Base-by-base conservation (phyloP, 176 grass and related monocot species). In the Leersia perrieri region DNA sequence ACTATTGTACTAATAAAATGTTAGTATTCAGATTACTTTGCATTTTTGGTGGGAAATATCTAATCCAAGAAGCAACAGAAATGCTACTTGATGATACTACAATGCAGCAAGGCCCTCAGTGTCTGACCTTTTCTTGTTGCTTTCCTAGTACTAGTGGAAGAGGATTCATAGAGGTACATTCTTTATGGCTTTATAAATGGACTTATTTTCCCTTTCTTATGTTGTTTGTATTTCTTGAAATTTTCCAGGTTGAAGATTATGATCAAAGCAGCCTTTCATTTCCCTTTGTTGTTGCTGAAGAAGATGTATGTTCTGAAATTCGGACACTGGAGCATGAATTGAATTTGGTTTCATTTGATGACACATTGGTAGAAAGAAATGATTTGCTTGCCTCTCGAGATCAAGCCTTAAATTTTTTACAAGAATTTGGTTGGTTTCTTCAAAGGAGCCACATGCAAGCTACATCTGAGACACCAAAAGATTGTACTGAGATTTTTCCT, bases 121-220 rank as follows among this genome's bases (percentile, higher is more conserved):
- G 90, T 65, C 32, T 98, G 36, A 88, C 80, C 67, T 95, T 98
- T 64, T 93, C 92, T 60, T 98, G 95, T 88, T 92, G 81, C 18
- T 76, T 98, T 55, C 90, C 92, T 66, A 85, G 65, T 80, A 81
- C 73, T 53, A 89, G 68, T 41, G 95, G 95, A 63, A 85, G 92
- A 89, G 95, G 95, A 78, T 91, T 94, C 61, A 94, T 94, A 82
- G 95, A 98, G 95, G 95, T 94, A 10, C 74, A 34, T 76, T 31
- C 10, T 76, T 64, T 12, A 5, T 31, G 13, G 70, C 15, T 66
- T 60, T 70, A 10, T 69, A 58, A 42, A 9, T 78, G 8, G 66
- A 29, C 32, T 79, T 13, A 53, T 70, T 81, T 86, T 81, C 1
- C 12, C 40, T 39, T 75, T 49, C 63, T 28, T 8, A 53, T 35